Evolutionary conservation across 345 rosid species (phyloP).

Genomic region (Bretschneidera sinensis): DNA sequence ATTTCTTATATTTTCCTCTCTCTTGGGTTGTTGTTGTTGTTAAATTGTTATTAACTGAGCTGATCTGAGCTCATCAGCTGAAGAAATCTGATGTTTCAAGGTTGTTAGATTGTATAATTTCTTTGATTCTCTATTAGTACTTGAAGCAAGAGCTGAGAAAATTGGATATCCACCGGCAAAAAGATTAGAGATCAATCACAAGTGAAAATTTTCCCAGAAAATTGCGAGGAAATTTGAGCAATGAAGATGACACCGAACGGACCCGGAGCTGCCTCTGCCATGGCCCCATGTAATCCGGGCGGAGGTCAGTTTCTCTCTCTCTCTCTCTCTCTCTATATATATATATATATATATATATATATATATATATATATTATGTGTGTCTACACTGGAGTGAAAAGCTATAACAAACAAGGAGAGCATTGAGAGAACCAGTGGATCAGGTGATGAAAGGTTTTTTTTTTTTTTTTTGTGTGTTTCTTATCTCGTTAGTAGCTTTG

Average conservation of each 20-base stretch:
- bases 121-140: not conserved
- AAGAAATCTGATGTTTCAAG: not conserved
- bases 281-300: constrained; percentile 21
- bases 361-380: too few species aligned
- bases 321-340: not conserved
- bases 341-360: not conserved
- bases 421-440: constrained; percentile 17
- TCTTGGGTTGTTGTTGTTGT: not conserved
- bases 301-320: constrained; percentile 45
- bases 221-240: not conserved
- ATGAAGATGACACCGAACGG: constrained; percentile 44
- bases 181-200: constrained; percentile 4
- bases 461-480: constrained; percentile 17
- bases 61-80: constrained; percentile 21
- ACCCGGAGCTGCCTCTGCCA: constrained; percentile 26
- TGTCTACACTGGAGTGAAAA: not conserved
- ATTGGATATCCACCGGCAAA: too few species aligned
- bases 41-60: not conserved
- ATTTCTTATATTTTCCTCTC: not conserved
- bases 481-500: not conserved
- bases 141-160: not conserved
- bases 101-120: too few species aligned
- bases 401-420: not conserved
- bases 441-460: not conserved
- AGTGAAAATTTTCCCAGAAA: constrained; percentile 6